These are phyloP conservation scores for Ogataea haglerorum DNA, from an alignment of 805 yeast genomes.

Conservation along the genomic window DNA sequence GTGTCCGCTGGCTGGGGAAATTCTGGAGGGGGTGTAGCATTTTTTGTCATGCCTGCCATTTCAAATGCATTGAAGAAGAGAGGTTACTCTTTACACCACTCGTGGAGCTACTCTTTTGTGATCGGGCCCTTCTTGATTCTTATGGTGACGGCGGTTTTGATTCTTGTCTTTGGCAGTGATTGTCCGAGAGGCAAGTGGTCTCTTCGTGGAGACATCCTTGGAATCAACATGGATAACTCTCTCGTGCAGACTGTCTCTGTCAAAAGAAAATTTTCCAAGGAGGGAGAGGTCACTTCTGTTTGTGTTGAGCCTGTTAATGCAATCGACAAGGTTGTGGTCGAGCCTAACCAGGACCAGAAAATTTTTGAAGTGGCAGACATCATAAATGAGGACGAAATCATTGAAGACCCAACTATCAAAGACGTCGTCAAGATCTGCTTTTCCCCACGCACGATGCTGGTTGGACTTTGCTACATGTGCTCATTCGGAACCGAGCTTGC, in stretches of 20 bases:
- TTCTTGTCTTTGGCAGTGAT: constrained; percentile 30
- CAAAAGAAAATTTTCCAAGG: constrained; percentile 13
- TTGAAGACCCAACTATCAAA: constrained; percentile 24
- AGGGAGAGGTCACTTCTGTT: constrained; percentile 5
- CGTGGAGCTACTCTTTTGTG: constrained; percentile 30
- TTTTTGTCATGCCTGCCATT: constrained; percentile 33
- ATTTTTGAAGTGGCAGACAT: constrained; percentile 14
- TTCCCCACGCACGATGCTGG: constrained; percentile 30
- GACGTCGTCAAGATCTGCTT: constrained; percentile 19
- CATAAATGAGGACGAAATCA: constrained; percentile 24
- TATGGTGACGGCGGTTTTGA: constrained; percentile 25
- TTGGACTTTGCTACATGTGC: constrained; percentile 26
- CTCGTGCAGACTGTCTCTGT: constrained; percentile 24
- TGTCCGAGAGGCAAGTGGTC: constrained; percentile 37
- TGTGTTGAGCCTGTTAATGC: constrained; percentile 2
- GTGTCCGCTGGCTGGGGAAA: constrained; percentile 34
- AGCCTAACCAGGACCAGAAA: not conserved
- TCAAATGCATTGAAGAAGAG: constrained; percentile 14
- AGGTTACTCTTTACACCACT: constrained; percentile 24
- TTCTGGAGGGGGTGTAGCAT: constrained; percentile 34
- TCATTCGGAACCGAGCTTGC: constrained; percentile 34
- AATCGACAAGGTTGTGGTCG: constrained; percentile 6
- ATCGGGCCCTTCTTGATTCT: constrained; percentile 34
- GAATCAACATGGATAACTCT: constrained; percentile 26
- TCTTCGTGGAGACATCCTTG: constrained; percentile 25